These are phyloP conservation scores for Purshia tridentata DNA, from an alignment of 306 rosid species.

Conservation along the genomic window DNA sequence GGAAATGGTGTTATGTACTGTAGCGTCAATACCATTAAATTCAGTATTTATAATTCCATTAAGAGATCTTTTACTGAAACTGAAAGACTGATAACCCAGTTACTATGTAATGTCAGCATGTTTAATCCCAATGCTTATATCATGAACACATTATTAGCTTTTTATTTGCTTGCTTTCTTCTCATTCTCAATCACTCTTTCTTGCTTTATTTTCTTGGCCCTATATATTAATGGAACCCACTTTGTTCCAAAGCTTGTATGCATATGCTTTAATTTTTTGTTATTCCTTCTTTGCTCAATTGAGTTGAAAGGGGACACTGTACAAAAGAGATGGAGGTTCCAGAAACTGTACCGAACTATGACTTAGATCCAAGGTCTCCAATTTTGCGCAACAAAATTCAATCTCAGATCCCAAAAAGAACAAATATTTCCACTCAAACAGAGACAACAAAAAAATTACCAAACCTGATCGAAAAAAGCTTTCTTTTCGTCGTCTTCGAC, in stretches of 20 bases:
- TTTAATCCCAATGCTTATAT: too few species aligned
- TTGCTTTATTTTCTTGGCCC: too few species aligned
- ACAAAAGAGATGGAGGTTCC: not conserved
- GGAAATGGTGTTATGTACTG: not conserved
- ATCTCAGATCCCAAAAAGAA: not conserved
- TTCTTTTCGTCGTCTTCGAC: constrained; percentile 70
- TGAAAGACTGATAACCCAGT: not conserved
- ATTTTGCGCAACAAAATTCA: not conserved
- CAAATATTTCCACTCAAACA: not conserved
- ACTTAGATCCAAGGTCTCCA: not conserved
- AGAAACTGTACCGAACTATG: not conserved
- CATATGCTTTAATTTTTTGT: not conserved
- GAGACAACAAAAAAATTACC: not conserved
- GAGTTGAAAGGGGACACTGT: not conserved
- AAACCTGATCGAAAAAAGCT: constrained; percentile 75
- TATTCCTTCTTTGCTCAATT: constrained; percentile 1
- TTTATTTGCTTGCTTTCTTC: too few species aligned
- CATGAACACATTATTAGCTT: too few species aligned
- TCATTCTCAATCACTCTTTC: too few species aligned
- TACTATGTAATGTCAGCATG: not conserved
- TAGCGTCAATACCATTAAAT: not conserved
- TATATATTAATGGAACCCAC: not conserved
- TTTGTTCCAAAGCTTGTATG: not conserved
- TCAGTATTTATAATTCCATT: not conserved
- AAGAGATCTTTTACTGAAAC: not conserved